Conservation (phyloP, 306 rosid genomes). For the Vigna trinervia region DNA sequence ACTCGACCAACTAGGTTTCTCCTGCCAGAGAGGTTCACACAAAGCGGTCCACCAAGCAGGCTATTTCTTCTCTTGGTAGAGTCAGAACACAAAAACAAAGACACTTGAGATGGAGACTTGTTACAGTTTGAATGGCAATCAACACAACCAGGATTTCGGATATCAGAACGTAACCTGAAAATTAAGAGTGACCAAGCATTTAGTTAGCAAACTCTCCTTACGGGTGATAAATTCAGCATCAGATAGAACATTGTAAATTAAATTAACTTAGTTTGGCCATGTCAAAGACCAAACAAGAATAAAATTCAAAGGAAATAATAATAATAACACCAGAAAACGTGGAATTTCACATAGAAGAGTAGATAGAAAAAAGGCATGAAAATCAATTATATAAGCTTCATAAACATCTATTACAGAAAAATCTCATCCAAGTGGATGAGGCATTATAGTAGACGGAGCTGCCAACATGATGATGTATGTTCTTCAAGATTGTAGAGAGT, state of each 20-base stretch:
- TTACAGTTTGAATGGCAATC: conserved; percentile 43
- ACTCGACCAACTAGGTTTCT: conserved; percentile 50
- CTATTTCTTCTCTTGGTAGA: conserved; percentile 42
- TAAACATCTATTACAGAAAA: neutral
- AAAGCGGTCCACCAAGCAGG: conserved; percentile 38
- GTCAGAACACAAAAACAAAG: conserved; percentile 49
- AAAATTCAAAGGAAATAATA: neutral
- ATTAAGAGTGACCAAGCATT: conserved; percentile 21
- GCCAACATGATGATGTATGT: neutral
- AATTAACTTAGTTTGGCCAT: too few relatives aligned
- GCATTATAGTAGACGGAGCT: neutral
- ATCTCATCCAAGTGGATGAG: neutral
- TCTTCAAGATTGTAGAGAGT: conserved; percentile 24
- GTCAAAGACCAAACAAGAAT: neutral
- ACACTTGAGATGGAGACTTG: conserved; percentile 53
- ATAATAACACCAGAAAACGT: neutral
- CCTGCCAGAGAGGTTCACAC: conserved; percentile 41
- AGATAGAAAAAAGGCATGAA: too few relatives aligned
- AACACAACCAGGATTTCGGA: conserved; percentile 37
- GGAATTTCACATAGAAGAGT: too few relatives aligned
- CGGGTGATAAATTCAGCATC: neutral
- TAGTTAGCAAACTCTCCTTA: neutral
- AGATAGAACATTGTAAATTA: too few relatives aligned
- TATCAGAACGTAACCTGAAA: conserved; percentile 58
- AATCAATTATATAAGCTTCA: too few relatives aligned